phyloP scores from a whole-genome alignment of 2,329 filamentous ascomycete species.

The Alternaria arbusti region DNA sequence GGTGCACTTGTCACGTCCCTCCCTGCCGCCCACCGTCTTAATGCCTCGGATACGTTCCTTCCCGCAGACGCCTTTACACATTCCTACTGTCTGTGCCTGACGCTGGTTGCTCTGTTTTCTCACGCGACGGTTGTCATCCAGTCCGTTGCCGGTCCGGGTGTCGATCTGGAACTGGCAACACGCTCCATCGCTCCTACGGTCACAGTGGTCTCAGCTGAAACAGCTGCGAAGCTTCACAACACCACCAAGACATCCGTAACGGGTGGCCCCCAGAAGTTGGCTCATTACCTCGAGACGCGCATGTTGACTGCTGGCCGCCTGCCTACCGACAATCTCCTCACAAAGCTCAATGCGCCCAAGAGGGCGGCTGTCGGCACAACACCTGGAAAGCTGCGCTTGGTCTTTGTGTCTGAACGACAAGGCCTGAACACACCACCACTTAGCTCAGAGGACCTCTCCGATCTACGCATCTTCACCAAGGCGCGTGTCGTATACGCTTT shows the following conservation, averaged over 20 bases:
- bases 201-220: conserved; percentile 76
- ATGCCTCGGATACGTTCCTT: conserved; percentile 78
- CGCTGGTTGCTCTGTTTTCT: conserved; percentile 81
- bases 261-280: conserved; percentile 68
- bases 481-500: conserved; percentile 86
- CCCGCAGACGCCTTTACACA: conserved; percentile 81
- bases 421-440: conserved; percentile 68
- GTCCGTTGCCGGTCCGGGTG: conserved; percentile 77
- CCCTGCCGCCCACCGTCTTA: conserved; percentile 76
- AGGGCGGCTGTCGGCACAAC: conserved; percentile 65
- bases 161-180: conserved; percentile 75
- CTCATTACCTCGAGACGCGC: conserved; percentile 75
- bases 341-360: conserved; percentile 65
- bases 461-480: conserved; percentile 80
- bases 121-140: conserved; percentile 88
- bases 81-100: conserved; percentile 79
- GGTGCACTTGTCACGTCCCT: conserved; percentile 78
- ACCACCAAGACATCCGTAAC: conserved; percentile 66
- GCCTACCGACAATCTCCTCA: conserved; percentile 69
- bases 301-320: conserved; percentile 76
- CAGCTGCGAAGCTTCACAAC: conserved; percentile 71
- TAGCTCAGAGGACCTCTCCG: conserved; percentile 73
- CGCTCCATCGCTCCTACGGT: conserved; percentile 80
- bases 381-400: conserved; percentile 77
- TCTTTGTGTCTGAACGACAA: conserved; percentile 78